Evolutionary conservation across 1,139 yeast genomes (phyloP), one percentile per base, ranked within the genome.

Genomic region (Saccharomyces pastorianus): DNA sequence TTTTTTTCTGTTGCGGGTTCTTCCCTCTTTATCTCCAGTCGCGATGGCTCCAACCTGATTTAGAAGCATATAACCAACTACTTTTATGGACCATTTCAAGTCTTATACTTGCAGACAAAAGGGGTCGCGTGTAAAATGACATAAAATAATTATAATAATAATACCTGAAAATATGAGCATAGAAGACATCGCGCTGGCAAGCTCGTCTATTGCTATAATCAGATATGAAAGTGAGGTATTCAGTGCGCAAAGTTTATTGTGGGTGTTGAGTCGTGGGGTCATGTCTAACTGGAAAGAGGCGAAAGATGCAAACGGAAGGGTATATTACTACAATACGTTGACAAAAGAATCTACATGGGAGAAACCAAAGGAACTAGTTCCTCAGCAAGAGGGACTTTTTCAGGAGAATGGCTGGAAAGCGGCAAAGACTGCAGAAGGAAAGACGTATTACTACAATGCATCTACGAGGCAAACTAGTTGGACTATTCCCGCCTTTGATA

Each of bases 301-400:
- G 23, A 73, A 73, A 46, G 89, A 85, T 60, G 81, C 79, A 11
- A 80, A 81, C 44, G 95, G 95, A 0, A 76, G 85, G 46, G 74
- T 74, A 1, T 91, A 90, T 71, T 90, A 85, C 69, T 88, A 82
- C 68, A 83, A 90, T 61, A 57, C 79, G 0, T 76, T 66, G 42
- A 85, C 95, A 0, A 79, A 82, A 52, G 83, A 83, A 62, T 84
- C 96, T 0, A 81, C 84, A 49, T 90, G 97, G 96, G 88, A 85
- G 7, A 80, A 83, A 58, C 97, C 97, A 0, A 80, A 74, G 29
- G 83, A 73, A 51, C 47, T 38, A 38, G 14, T 26, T 7, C 13
- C 26, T 13, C 27, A 32, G 29, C 9, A 38, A 9, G 50, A 28
- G 13, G 23, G 13, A 25, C 23, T 73, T 9, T 63, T 78, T 41